Evolutionary conservation across 306 rosid species (phyloP).

Genomic region (Comarum palustre): DNA sequence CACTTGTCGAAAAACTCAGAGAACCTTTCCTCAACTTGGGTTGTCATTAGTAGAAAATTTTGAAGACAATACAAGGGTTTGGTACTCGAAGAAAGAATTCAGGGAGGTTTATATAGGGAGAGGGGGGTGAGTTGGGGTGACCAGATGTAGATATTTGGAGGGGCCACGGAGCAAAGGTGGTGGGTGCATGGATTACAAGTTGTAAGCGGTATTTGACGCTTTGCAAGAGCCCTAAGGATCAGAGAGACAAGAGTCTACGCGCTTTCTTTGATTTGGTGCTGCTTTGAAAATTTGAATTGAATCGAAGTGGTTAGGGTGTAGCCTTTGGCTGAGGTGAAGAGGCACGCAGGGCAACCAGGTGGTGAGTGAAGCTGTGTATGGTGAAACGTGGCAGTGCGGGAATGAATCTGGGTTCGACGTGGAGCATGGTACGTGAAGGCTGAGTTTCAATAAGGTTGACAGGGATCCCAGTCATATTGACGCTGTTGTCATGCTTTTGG

Average conservation of each 20-base stretch:
- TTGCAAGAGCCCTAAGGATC: slow-evolving; percentile 23
- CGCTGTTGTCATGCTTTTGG: slow-evolving; percentile 1
- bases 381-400: slow-evolving; percentile 25
- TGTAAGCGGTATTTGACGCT: slow-evolving; percentile 33
- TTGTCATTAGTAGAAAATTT: slow-evolving; percentile 28
- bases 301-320: background rate
- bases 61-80: background rate
- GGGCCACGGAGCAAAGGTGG: slow-evolving; percentile 39
- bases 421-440: slow-evolving; percentile 26
- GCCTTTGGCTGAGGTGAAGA: slow-evolving; percentile 27
- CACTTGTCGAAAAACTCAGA: slow-evolving; percentile 47
- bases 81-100: background rate
- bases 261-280: slow-evolving; percentile 4
- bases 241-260: slow-evolving; percentile 5
- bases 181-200: slow-evolving; percentile 56
- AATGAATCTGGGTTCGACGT: slow-evolving; percentile 29
- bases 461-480: background rate
- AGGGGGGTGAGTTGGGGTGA: background rate
- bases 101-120: background rate
- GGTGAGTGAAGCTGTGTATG: slow-evolving; percentile 1
- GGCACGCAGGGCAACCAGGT: slow-evolving; percentile 8
- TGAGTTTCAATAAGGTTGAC: background rate
- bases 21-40: slow-evolving; percentile 40
- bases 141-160: slow-evolving; percentile 41
- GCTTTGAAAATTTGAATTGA: background rate